Base-by-base conservation (phyloP, 305 asterid species). In the Euphrasia arctica region DNA sequence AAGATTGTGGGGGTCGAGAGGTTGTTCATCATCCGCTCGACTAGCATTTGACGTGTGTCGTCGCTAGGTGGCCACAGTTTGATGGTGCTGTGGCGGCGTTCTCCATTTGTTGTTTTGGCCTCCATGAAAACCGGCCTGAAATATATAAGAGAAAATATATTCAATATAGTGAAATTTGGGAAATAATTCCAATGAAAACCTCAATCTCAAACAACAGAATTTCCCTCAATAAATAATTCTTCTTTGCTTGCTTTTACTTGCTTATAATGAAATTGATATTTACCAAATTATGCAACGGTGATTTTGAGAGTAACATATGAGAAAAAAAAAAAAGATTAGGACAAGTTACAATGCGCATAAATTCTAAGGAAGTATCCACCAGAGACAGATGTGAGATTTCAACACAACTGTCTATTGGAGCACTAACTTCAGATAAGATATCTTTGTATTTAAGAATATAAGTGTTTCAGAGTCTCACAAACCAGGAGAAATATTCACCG, bases 41-140 rank as follows among this genome's bases (percentile, higher is more conserved):
- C 96, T 47, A 93, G 79, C 82, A 80, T 82, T 68, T 71, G 74
- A 34, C 98, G 76, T 0, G 96, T 93, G 81, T 75, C 86, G 68
- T 81, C 78, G 74, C 95, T 87, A 34, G 97, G 98, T 27, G 98
- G 98, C 98, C 98, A 93, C 66, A 93, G 90, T 76, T 93, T 93
- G 49, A 93, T 86, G 57, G 91, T 83, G 67, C 79, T 76, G 41
- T 84, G 84, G 18, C 79, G 82, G 58, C 75, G 90, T 68, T 84
- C 89, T 25, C 82, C 85, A 65, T 74, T 82, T 28, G 80, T 72
- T 63, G 75, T 32, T 69, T 75, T 72, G 45, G 83, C 72, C 72
- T 93, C 96, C 98, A 93, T 93, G 55, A 57, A 67, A 61, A 64
- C 58, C n/a, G 50, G 76, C 78, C 72, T 66, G 57, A 51, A 58